phyloP scores from a whole-genome alignment of 2,329 filamentous ascomycete genomes.

The Ceratocystis diversiconidia region DNA sequence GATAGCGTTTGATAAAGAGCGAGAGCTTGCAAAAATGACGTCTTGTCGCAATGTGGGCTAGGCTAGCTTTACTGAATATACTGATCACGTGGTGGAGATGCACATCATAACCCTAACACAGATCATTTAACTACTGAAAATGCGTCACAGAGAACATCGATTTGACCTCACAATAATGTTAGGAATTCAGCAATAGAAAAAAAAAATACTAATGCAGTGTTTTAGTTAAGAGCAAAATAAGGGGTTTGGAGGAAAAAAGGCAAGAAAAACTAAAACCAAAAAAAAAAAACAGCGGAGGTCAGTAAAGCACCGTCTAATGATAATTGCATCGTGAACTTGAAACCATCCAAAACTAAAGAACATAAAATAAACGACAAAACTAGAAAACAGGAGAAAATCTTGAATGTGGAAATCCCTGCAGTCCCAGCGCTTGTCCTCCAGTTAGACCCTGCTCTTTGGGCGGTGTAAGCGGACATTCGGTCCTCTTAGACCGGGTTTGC shows the following conservation, averaged over 20 bases:
- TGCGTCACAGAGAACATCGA: neutral
- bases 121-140: neutral
- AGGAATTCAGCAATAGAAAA: neutral
- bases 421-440: too few species aligned
- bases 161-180: too few species aligned
- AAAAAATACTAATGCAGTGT: neutral
- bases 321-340: neutral
- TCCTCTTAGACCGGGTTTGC: neutral
- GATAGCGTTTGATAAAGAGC: neutral
- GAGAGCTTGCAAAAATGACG: neutral
- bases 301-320: neutral
- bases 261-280: neutral
- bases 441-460: neutral
- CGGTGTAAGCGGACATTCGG: slow-evolving; percentile 4
- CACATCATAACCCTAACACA: neutral
- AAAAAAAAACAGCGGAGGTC: neutral
- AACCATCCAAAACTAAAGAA: neutral
- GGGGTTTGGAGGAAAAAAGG: neutral
- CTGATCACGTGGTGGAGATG: neutral
- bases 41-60: neutral
- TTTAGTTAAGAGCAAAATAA: neutral
- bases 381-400: neutral
- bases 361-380: neutral
- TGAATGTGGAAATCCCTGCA: too few species aligned
- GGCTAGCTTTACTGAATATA: neutral